A percentile compares a stretch with the other conserved stretches of the same genome.
phyloP scores from a whole-genome alignment of 2,329 filamentous ascomycete genomes.

The Biscogniauxia marginata region DNA sequence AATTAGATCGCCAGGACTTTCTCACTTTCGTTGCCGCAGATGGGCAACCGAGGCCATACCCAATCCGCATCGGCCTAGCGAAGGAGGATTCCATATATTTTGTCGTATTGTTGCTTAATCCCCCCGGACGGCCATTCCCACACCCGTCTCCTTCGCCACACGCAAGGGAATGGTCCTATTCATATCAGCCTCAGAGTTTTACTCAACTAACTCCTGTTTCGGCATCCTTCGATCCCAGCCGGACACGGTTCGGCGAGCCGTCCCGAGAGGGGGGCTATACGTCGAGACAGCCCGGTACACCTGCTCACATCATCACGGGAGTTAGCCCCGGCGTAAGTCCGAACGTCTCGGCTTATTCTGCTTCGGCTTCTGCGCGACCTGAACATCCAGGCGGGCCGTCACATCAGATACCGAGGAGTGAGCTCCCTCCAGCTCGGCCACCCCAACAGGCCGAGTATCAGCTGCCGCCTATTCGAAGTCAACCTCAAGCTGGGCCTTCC shows the following conservation, averaged over 20 bases:
- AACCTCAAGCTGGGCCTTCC: constrained; percentile 26
- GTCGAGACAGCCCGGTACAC: constrained; percentile 31
- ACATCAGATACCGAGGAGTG: constrained; percentile 55
- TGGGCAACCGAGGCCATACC: constrained; percentile 49
- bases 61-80: constrained; percentile 54
- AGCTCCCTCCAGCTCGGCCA: constrained; percentile 38
- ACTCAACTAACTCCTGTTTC: constrained; percentile 47
- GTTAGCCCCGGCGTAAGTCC: constrained; percentile 39
- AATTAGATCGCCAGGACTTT: constrained; percentile 53
- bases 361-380: constrained; percentile 46
- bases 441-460: constrained; percentile 37
- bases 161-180: constrained; percentile 41
- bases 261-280: constrained; percentile 33
- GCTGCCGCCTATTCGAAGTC: constrained; percentile 40
- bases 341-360: constrained; percentile 45
- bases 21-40: constrained; percentile 53
- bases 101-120: constrained; percentile 50
- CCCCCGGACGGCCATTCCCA: constrained; percentile 37
- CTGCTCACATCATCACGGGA: constrained; percentile 34
- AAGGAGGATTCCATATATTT: constrained; percentile 64
- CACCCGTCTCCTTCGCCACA: constrained; percentile 48
- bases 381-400: constrained; percentile 46
- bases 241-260: constrained; percentile 38
- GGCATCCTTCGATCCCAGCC: constrained; percentile 46
- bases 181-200: constrained; percentile 42